Conservation (phyloP, 2,329 filamentous ascomycete genomes). For the Alternaria solani region DNA sequence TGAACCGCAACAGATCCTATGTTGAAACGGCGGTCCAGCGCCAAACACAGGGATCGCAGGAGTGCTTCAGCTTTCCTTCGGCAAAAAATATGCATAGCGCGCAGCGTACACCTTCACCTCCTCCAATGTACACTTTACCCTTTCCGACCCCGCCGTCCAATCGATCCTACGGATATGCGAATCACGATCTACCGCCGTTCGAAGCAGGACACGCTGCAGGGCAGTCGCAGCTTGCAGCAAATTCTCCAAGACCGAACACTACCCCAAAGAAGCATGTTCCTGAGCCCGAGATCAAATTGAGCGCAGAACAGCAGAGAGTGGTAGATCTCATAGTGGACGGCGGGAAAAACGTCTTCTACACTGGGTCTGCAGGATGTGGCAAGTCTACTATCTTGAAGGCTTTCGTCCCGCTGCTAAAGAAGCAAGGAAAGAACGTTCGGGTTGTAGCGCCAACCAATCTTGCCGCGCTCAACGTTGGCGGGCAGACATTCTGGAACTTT, state of each 20-base stretch:
- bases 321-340: slow-evolving; percentile 59
- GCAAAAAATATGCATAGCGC: not conserved
- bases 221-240: not conserved
- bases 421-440: slow-evolving; percentile 52
- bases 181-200: not conserved
- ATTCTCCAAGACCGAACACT: not conserved
- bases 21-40: not conserved
- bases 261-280: not conserved
- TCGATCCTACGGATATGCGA: not conserved
- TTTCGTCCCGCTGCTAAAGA: slow-evolving; percentile 54
- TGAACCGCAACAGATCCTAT: slow-evolving; percentile 52
- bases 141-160: not conserved
- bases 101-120: not conserved
- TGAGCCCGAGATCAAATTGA: slow-evolving; percentile 46
- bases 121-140: not conserved
- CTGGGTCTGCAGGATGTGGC: slow-evolving; percentile 68
- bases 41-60: not conserved
- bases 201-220: not conserved
- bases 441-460: slow-evolving; percentile 68
- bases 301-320: slow-evolving; percentile 58
- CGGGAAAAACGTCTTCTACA: slow-evolving; percentile 69
- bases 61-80: not conserved
- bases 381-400: slow-evolving; percentile 65
- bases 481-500: slow-evolving; percentile 65
- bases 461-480: slow-evolving; percentile 65